phyloP scores from a whole-genome alignment of 306 rosid species.

The Quercus aquifolioides region DNA sequence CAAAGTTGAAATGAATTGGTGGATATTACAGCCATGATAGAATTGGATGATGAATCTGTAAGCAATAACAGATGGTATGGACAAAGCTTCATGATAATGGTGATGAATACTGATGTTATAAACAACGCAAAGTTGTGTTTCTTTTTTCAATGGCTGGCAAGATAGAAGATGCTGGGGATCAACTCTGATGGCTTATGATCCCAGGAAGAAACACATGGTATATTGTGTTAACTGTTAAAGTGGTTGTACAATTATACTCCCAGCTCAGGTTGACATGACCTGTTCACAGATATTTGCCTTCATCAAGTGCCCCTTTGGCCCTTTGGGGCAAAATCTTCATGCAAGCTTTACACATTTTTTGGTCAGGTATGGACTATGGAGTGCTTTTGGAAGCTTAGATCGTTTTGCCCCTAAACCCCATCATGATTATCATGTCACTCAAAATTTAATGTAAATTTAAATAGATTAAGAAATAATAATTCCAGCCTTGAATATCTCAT shows the following conservation, averaged over 20 bases:
- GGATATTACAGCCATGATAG: slow-evolving; percentile 4
- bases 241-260: neutral
- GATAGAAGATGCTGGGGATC: neutral
- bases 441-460: no score
- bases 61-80: neutral
- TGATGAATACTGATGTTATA: neutral
- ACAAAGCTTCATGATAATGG: neutral
- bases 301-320: neutral
- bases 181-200: neutral
- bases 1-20: neutral
- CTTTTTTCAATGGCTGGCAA: slow-evolving; percentile 14
- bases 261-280: neutral
- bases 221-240: neutral
- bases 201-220: neutral
- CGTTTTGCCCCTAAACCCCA: no score
- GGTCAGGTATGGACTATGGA: no score
- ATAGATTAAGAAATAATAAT: no score
- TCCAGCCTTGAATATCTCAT: no score
- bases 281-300: neutral
- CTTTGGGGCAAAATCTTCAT: neutral
- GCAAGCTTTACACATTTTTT: neutral
- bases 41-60: slow-evolving; percentile 2
- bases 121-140: slow-evolving; percentile 8
- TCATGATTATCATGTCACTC: no score
- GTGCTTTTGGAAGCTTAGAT: no score